Evolutionary conservation across 208 protist genomes (phyloP).

Genomic region (Leishmania tarentolae): DNA sequence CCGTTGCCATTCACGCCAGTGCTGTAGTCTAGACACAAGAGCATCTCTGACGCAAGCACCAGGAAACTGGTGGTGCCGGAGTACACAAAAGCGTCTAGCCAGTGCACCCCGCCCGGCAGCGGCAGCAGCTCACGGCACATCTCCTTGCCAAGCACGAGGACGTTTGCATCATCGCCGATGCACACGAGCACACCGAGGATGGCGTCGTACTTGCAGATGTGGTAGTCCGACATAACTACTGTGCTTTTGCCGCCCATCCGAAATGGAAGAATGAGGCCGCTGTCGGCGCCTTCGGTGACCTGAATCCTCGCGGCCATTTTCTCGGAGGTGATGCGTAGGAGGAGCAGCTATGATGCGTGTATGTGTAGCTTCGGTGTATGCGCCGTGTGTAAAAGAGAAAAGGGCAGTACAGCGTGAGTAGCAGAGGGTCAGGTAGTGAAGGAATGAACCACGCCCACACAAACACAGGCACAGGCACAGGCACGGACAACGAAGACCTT

Average conservation of each 20-base stretch:
- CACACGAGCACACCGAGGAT: constrained; percentile 72
- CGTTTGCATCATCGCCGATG: constrained; percentile 72
- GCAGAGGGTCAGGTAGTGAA: neutral
- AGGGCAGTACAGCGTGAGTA: neutral
- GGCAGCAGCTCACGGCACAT: constrained; percentile 61
- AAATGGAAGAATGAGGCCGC: constrained; percentile 33
- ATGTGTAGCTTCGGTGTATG: neutral
- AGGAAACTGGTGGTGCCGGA: constrained; percentile 78
- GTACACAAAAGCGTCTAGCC: constrained; percentile 77
- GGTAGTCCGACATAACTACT: constrained; percentile 79
- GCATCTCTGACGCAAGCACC: constrained; percentile 64
- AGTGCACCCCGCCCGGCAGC: constrained; percentile 55
- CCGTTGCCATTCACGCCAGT: constrained; percentile 13
- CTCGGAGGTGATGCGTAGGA: neutral
- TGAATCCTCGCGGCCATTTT: constrained; percentile 10
- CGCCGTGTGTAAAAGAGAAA: neutral
- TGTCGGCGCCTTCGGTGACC: neutral
- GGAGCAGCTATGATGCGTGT: neutral
- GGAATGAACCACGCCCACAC: neutral
- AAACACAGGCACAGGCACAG: neutral
- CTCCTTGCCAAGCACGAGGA: constrained; percentile 66
- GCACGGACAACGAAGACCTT: neutral
- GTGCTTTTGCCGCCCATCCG: constrained; percentile 53
- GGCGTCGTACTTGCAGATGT: constrained; percentile 78
- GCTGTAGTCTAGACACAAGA: constrained; percentile 78